Conservation (phyloP, 306 rosid genomes). For the Dalbergia cultrata region DNA sequence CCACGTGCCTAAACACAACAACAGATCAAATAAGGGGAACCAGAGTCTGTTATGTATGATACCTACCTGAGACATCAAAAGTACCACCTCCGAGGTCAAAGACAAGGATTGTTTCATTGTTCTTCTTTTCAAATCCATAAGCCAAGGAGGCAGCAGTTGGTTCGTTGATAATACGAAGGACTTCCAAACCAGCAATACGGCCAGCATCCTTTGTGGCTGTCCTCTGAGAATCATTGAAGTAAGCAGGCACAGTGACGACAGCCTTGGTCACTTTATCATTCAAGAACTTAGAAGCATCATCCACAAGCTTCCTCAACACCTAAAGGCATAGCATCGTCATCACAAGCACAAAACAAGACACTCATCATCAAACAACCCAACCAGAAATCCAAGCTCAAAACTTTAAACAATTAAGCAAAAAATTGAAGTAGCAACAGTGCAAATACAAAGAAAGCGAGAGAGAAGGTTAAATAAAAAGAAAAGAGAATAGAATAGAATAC, state of each 20-base stretch:
- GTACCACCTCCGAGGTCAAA: conserved; percentile 99
- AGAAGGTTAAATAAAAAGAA: background rate
- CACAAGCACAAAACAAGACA: background rate
- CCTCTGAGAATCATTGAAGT: conserved; percentile 98
- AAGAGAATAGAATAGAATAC: conserved; percentile 36
- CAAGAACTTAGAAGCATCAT: conserved; percentile 95
- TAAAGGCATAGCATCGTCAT: conserved; percentile 10
- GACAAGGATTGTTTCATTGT: conserved; percentile 91
- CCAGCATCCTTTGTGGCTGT: conserved; percentile 99
- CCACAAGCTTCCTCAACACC: conserved; percentile 97
- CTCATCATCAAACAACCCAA: too few species aligned
- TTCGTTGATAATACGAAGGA: conserved; percentile 92
- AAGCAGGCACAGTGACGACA: conserved; percentile 97
- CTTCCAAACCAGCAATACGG: conserved; percentile 95
- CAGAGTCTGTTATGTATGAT: background rate
- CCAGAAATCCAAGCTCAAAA: background rate
- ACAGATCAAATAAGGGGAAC: background rate
- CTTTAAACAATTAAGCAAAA: background rate
- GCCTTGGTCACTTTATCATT: conserved; percentile 97
- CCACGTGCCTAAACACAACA: background rate
- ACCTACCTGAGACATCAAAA: conserved; percentile 98
- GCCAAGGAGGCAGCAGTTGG: conserved; percentile 98
- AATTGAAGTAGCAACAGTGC: too few species aligned
- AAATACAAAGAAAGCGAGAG: too few species aligned
- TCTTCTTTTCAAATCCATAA: conserved; percentile 94